These are phyloP conservation scores for Haplosporangium sp. DNA, from an alignment of 371 early-diverging fungal genomes.

Conservation along the genomic window DNA sequence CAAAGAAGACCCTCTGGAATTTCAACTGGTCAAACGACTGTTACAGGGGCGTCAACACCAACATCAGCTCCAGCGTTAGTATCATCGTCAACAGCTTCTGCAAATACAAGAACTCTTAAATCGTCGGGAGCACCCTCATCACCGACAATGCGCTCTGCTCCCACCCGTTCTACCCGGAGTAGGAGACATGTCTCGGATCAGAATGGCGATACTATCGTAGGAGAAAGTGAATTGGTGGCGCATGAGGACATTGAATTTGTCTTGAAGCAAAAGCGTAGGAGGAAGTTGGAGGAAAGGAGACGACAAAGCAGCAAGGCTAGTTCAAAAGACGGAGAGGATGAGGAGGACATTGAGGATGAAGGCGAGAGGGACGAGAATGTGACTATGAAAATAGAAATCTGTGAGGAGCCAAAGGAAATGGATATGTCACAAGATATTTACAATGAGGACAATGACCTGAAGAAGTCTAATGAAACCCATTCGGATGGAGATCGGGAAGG, in stretches of 20 bases:
- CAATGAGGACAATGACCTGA: neutral
- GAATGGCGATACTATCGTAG: neutral
- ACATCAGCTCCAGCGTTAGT: neutral
- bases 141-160: neutral
- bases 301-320: constrained; percentile 25
- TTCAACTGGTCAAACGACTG: constrained; percentile 4
- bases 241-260: constrained; percentile 45
- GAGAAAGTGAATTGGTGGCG: constrained; percentile 17
- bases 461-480: neutral
- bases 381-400: neutral
- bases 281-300: constrained; percentile 27
- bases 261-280: constrained; percentile 40
- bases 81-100: neutral
- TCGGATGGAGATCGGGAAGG: constrained; percentile 9
- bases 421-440: neutral
- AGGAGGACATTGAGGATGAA: constrained; percentile 11
- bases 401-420: neutral
- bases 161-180: constrained; percentile 38
- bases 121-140: constrained; percentile 2
- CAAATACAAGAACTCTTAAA: neutral
- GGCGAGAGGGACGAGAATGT: neutral
- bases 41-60: neutral
- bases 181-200: constrained; percentile 18
- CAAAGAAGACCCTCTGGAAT: constrained; percentile 12
- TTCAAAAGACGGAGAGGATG: constrained; percentile 29